A percentile compares a stretch with the other conserved stretches of the same genome.
Conservation (phyloP, 306 rosid species). For the Pterocarpus santalinus region DNA sequence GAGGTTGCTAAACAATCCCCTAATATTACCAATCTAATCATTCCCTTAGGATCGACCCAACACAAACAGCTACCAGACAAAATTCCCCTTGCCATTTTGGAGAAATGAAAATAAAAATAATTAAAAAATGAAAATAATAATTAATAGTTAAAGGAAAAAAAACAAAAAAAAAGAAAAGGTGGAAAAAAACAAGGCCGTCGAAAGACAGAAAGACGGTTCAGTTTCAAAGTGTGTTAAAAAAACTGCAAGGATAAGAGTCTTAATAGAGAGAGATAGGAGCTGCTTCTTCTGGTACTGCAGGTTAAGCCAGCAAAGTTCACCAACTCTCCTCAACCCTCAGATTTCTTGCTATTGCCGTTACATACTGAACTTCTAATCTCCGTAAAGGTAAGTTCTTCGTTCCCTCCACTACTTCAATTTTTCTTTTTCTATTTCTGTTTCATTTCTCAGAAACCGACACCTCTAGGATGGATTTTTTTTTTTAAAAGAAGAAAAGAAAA, state of each 20-base stretch:
- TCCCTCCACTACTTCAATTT: not conserved
- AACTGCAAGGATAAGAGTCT: slow-evolving; percentile 28
- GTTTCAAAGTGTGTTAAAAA: slow-evolving; percentile 2
- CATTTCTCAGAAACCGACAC: slow-evolving; percentile 43
- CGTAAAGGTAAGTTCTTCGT: slow-evolving; percentile 51
- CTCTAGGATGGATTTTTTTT: not conserved
- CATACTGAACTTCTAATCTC: slow-evolving; percentile 10
- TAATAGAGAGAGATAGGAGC: not conserved
- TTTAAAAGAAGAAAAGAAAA: not conserved
- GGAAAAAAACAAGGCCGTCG: slow-evolving; percentile 22
- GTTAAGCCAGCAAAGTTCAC: not conserved
- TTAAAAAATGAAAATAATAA: no score
- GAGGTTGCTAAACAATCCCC: no score
- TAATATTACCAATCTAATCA: no score
- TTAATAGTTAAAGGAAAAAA: not conserved
- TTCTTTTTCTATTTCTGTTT: slow-evolving; percentile 30
- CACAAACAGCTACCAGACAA: no score
- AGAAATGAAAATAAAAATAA: no score
- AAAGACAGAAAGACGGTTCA: slow-evolving; percentile 12
- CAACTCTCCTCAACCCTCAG: slow-evolving; percentile 40
- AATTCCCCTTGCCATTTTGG: no score
- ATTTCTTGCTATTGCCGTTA: slow-evolving; percentile 50
- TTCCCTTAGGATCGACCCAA: no score
- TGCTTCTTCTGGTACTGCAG: slow-evolving; percentile 14
- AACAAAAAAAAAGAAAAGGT: not conserved